Evolutionary conservation across 148 eudicot species (phyloP), one percentile per base, ranked within the genome.

Genomic region (Silene latifolia): DNA sequence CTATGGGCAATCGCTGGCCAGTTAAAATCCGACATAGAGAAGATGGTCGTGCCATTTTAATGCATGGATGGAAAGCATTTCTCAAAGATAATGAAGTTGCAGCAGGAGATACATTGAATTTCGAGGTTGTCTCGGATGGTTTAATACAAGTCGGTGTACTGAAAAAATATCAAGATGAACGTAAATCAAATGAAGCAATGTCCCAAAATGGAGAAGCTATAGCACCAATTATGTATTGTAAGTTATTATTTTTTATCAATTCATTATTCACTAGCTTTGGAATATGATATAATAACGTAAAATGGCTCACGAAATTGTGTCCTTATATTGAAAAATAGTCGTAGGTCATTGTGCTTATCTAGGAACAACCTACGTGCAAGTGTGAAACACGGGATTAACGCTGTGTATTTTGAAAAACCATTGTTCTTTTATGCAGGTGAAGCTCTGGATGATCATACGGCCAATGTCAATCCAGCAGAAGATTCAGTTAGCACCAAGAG

Each of bases 41-140:
- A 8, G 69, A 72, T 51, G 77, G 80, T 23, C 77, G 72, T 24
- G 62, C 69, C 4, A n/a, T 76, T n/a, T 65, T 76, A 24, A 25
- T 57, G 67, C 29, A 29, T 32, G 80, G 80, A 5, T 80, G 83
- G 83, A 80, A 60, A 24, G 63, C 35, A 2, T 76, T 80, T 62
- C 11, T 76, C 59, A 61, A 67, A 39, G 77, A 66, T 15, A 80
- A 76, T 69, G 32, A 66, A 35, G 19, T 76, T 51, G 57, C 69
- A 15, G 32, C 76, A 4, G 74, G 80, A 17, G 80, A 80, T 60
- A 60, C 25, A 0, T 23, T 80, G 54, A 48, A 51, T 10, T 72
- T 80, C 10, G 74, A 72, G 76, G 76, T 80, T 67, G 29, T 67
- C 17, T 72, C 80, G 11, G 74, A 80, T 44, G 47, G 39, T 27